Base-by-base conservation (phyloP, 257 asterid genomes). In the Datura wrightii region DNA sequence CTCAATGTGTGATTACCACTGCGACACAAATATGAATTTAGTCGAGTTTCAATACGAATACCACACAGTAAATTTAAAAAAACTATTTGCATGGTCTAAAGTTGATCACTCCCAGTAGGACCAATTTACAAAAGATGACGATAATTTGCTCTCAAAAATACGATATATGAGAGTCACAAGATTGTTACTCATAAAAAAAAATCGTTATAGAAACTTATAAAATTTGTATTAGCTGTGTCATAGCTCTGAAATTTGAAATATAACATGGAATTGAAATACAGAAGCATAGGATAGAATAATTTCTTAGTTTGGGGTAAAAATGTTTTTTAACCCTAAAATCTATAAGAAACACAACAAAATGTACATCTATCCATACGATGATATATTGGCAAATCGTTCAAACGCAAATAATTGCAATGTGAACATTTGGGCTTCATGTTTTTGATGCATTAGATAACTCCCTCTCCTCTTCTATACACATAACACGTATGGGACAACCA, bases 401-500 rank as follows among this genome's bases (percentile, higher is more conserved):
- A 24, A 62, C 7, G 16, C 13, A 62, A 62, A 62, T 63, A 63
- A 63, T 63, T 63, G 44, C 44, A 31, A 11, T 34, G 19, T 34
- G 72, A 65, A 19, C 1, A 42, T n/a, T 44, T 44, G 44, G 56
- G 41, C 58, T 72, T 72, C 58, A 72, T 10, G 42, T 11, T 24
- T 19, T 74, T 74, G 13, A 74, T 50, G 81, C 24, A 24, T 31
- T 24, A 24, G 62, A 41, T 13, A 37, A 50, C 13, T 50, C 15
- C 44, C 44, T 76, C 42, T 78, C n/a, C 15, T 66, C 62, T n/a
- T 53, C 55, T 55, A 79, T 14, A 85, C 63, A 39, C 58, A n/a
- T 79, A 50, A 85, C 87, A 31, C n/a, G 31, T 55, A 79, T 10
- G 16, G 87, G 86, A 65, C 72, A 79, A 65, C 87, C 84, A 66